These are phyloP conservation scores for Ophiostoma australiae DNA, from an alignment of 2,329 filamentous ascomycete species.

Conservation along the genomic window DNA sequence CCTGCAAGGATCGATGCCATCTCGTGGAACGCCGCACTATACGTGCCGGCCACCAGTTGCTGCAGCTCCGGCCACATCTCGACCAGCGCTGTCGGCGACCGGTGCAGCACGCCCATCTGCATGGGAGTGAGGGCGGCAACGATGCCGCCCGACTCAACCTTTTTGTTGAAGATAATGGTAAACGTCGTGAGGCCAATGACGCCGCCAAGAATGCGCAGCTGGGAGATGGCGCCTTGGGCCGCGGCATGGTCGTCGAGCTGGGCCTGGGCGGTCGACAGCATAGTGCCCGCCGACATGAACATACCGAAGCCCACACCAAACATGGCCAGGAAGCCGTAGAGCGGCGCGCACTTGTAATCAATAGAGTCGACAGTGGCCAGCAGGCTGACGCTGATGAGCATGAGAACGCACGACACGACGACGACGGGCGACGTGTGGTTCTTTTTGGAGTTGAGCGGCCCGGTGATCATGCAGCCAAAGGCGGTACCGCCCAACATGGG, in stretches of 20 bases:
- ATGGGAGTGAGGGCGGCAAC: conserved; percentile 19
- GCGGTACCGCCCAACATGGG: conserved; percentile 55
- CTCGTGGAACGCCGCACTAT: conserved; percentile 27
- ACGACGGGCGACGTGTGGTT: conserved; percentile 53
- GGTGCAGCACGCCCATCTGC: conserved; percentile 27
- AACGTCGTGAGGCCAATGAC: conserved; percentile 55
- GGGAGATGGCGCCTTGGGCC: conserved; percentile 56
- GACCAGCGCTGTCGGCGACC: conserved; percentile 28
- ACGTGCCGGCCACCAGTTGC: conserved; percentile 24
- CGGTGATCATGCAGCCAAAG: conserved; percentile 52
- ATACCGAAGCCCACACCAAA: conserved; percentile 57
- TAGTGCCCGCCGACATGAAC: conserved; percentile 52
- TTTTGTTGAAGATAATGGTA: conserved; percentile 53
- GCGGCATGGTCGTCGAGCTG: conserved; percentile 49
- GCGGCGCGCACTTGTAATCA: conserved; percentile 34
- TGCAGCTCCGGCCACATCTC: conserved; percentile 27
- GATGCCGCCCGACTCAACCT: conserved; percentile 32
- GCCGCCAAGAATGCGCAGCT: conserved; percentile 56
- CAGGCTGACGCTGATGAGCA: conserved; percentile 49
- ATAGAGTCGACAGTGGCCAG: conserved; percentile 42
- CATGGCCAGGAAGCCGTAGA: conserved; percentile 53
- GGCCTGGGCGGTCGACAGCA: conserved; percentile 53
- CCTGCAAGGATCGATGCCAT: conserved; percentile 27
- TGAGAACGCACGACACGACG: conserved; percentile 46
- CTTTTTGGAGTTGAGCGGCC: conserved; percentile 47